Base-by-base conservation (phyloP, 768 basidiomycete genomes). In the Trametes cinnabarina region DNA sequence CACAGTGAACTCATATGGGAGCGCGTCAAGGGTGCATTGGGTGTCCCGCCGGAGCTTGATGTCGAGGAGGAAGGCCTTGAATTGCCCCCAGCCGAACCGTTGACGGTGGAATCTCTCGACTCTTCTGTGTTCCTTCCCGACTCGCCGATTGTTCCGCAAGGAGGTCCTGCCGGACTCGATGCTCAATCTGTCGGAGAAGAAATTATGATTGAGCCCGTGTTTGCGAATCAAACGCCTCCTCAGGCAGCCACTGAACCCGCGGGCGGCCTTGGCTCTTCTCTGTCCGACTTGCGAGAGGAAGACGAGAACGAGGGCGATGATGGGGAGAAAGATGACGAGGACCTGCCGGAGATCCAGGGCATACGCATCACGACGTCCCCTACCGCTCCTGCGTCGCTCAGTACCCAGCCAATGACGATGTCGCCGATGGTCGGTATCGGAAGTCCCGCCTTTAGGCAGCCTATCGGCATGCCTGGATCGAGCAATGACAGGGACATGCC, bases 1-100 rank as follows among this genome's bases (percentile, higher is more conserved):
- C 87, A 86, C 62, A 88, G 86, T 14, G 93, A 95, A 66, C 82
- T 93, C 39, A 86, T 95, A 54, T 97, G 94, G 94, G 92, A 95
- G 70, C 82, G 92, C 55, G 76, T 95, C 66, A 94, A 94, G 66
- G 88, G 85, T 28, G 92, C 90, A 0, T 76, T 97, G 1, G 94
- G 94, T 4, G 87, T 94, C 4, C 93, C 94, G 10, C 87, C 87
- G 0, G 92, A 95, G 65, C 76, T 95, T 20, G 87, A 92, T 63
- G 72, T 84, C 30, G 86, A 88, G 43, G 80, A 78, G 25, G 55
- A 60, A 12, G 54, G 54, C 8, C 35, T 55, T 8, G 63, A 57
- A 28, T 44, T 53, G 37, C 47, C 56, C 28, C 28, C 37, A 19
- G 51, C 41, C 28, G 41, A 52, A 11, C 54, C 50, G 2, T 47